These are phyloP conservation scores for Epichloe scottii DNA, from an alignment of 2,329 filamentous ascomycete genomes.

Conservation along the genomic window DNA sequence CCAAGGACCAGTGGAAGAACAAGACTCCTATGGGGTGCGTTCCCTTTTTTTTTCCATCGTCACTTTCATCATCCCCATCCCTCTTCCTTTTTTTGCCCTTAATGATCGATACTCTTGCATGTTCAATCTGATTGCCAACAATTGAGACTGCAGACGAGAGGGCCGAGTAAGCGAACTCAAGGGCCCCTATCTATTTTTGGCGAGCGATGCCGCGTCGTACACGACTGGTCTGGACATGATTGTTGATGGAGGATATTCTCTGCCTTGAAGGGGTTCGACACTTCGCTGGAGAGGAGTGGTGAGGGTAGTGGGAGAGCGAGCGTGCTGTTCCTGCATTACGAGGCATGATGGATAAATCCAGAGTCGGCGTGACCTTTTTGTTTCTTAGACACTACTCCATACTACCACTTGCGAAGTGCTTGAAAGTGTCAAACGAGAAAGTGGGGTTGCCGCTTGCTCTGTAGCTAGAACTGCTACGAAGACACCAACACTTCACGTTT, in stretches of 20 bases:
- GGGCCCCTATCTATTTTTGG: conserved; percentile 70
- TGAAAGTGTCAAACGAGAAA: too few relatives aligned
- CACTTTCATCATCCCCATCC: not conserved
- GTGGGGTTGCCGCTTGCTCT: too few relatives aligned
- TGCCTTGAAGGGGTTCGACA: conserved; percentile 24
- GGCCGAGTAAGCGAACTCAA: conserved; percentile 65
- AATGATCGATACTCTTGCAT: not conserved
- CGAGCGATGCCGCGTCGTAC: conserved; percentile 71
- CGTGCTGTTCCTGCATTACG: not conserved
- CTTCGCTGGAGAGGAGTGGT: not conserved
- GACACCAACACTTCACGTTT: too few relatives aligned
- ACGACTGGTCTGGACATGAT: conserved; percentile 64
- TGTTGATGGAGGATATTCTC: conserved; percentile 62
- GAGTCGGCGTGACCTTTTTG: too few relatives aligned
- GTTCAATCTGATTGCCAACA: not conserved
- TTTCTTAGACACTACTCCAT: too few relatives aligned
- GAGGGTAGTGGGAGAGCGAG: not conserved
- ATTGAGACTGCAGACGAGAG: conserved; percentile 39
- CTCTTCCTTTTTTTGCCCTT: not conserved
- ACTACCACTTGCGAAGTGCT: too few relatives aligned
- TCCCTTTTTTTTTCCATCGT: conserved; percentile 4
- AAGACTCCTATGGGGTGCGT: conserved; percentile 65
- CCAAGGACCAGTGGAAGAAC: conserved; percentile 60
- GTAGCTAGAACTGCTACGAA: too few relatives aligned
- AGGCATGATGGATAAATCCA: not conserved